Conservation (phyloP, 345 rosid species). For the Gossypium arboreum region DNA sequence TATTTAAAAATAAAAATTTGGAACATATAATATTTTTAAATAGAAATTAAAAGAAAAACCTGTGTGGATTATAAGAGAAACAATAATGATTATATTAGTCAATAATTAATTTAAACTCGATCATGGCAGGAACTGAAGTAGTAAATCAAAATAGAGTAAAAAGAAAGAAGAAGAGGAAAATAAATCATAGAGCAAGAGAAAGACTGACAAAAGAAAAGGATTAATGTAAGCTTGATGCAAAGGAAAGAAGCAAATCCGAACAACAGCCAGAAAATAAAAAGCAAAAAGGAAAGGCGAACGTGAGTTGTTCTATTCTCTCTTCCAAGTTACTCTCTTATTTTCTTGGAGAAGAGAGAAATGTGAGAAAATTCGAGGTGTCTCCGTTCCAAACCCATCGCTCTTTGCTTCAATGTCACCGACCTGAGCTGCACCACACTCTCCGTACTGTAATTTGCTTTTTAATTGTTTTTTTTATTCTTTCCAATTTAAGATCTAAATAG, state of each 20-base stretch:
- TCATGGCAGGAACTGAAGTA: no score
- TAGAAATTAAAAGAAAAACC: no score
- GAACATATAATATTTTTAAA: no score
- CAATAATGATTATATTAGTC: no score
- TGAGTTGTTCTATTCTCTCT: not conserved
- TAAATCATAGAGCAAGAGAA: not conserved
- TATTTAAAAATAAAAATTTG: no score
- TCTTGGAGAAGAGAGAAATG: constrained; percentile 23
- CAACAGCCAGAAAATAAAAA: not conserved
- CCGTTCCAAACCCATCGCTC: constrained; percentile 26
- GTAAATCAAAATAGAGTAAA: not conserved
- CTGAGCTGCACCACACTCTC: constrained; percentile 27
- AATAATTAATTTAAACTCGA: no score
- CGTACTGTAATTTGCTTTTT: constrained; percentile 21
- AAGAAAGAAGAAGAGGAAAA: not conserved
- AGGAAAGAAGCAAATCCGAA: no score
- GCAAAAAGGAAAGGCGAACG: not conserved
- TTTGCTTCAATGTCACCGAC: constrained; percentile 24
- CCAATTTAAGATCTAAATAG: constrained; percentile 29
- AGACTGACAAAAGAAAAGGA: not conserved
- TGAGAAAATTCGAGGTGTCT: constrained; percentile 11
- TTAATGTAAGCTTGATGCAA: not conserved
- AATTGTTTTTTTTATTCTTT: not conserved
- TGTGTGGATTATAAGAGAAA: no score
- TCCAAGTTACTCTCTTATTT: constrained; percentile 12